Percentiles rank a stretch among this genome's conserved stretches.
Evolutionary conservation across 179 eudicot species (phyloP).

Genomic region (Pouteria campechiana): DNA sequence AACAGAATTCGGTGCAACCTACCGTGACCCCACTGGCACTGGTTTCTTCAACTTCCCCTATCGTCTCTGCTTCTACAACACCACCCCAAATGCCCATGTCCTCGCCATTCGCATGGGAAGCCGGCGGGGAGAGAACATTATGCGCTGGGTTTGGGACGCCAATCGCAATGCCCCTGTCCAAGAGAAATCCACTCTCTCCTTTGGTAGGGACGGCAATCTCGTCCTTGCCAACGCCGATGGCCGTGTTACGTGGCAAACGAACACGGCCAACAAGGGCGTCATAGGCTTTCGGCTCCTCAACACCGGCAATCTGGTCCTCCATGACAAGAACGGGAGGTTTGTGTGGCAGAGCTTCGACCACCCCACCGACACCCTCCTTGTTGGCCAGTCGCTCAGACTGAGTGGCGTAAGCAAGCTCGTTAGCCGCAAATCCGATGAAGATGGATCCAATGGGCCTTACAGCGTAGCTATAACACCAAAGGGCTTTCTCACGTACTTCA

Average conservation of each 20-base stretch:
- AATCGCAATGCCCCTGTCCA: slow-evolving; percentile 15
- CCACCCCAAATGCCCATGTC: slow-evolving; percentile 15
- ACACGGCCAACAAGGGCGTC: slow-evolving; percentile 14
- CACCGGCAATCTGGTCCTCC: slow-evolving; percentile 15
- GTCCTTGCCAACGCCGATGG: slow-evolving; percentile 17
- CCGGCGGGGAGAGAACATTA: slow-evolving; percentile 9
- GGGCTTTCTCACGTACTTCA: no score
- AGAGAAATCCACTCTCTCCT: slow-evolving; percentile 17
- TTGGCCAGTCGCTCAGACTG: slow-evolving; percentile 12
- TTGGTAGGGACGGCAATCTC: slow-evolving; percentile 14
- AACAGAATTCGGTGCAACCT: slow-evolving; percentile 10
- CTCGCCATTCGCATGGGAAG: slow-evolving; percentile 13
- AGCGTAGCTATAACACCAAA: no score
- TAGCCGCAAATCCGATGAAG: slow-evolving; percentile 4
- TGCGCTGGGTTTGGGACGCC: slow-evolving; percentile 26
- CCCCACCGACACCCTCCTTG: slow-evolving; percentile 19
- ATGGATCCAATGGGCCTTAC: slow-evolving; percentile 13
- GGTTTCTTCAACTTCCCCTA: slow-evolving; percentile 13
- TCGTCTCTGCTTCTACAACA: slow-evolving; percentile 14
- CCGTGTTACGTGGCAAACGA: slow-evolving; percentile 13
- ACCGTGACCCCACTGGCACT: slow-evolving; percentile 1
- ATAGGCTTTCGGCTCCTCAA: slow-evolving; percentile 9
- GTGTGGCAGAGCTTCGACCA: slow-evolving; percentile 23
- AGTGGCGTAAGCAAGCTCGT: slow-evolving; percentile 7
- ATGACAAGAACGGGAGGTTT: slow-evolving; percentile 7